Evolutionary conservation across 257 asterid species (phyloP).

Genomic region (Capsicum pubescens): DNA sequence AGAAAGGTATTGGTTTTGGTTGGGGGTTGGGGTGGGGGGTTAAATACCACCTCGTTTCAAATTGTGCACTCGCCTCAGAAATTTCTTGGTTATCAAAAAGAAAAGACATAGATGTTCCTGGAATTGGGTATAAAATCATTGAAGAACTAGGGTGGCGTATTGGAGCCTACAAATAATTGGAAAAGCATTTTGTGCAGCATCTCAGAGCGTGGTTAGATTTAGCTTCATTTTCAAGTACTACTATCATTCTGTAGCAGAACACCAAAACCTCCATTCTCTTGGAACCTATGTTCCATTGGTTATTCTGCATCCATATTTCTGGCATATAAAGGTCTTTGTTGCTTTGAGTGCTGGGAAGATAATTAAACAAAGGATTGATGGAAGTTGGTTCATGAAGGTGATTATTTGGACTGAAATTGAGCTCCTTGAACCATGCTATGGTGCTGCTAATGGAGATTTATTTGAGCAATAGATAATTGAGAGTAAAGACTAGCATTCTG

Average conservation of each 20-base stretch:
- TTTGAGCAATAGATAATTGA: not conserved
- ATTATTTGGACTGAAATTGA: not conserved
- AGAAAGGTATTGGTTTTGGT: not conserved
- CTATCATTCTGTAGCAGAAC: not conserved
- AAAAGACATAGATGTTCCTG: constrained; percentile 3
- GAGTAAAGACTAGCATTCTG: constrained; percentile 7
- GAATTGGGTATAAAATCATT: not conserved
- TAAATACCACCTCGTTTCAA: not conserved
- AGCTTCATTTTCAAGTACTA: not conserved
- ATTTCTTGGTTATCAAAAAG: not conserved
- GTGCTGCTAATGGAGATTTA: not conserved
- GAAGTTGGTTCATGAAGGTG: not conserved
- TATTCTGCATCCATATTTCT: not conserved
- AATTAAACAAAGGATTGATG: not conserved
- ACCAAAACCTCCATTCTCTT: not conserved
- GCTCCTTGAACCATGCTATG: not conserved
- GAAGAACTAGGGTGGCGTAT: not conserved
- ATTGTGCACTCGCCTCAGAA: not conserved
- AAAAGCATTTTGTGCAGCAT: not conserved
- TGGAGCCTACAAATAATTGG: constrained; percentile 17
- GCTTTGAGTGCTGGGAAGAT: not conserved
- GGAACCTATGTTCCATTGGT: not conserved
- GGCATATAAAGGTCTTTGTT: not conserved
- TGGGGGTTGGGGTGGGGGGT: not conserved
- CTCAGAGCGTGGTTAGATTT: not conserved